Evolutionary conservation across 1,139 yeast species (phyloP).

Genomic region (Ogataea hybrid): DNA sequence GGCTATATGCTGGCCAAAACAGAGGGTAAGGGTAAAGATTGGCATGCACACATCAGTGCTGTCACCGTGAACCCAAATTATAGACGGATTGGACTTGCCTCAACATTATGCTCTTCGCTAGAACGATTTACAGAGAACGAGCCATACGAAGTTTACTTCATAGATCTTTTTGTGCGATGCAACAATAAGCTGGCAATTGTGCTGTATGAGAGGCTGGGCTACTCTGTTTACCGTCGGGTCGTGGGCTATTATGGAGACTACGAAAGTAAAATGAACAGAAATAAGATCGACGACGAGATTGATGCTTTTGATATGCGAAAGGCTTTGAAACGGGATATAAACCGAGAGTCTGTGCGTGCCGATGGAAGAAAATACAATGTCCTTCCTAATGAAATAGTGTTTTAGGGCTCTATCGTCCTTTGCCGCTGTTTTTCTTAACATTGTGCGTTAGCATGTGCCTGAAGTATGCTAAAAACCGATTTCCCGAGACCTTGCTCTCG

Average conservation of each 20-base stretch:
- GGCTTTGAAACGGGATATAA: conserved; percentile 54
- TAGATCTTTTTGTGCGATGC: conserved; percentile 88
- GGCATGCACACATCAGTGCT: conserved; percentile 98
- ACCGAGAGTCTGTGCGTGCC: conserved; percentile 48
- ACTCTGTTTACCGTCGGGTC: conserved; percentile 80
- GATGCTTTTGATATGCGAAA: conserved; percentile 92
- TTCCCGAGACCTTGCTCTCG: conserved; percentile 8
- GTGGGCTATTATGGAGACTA: conserved; percentile 76
- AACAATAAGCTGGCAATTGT: conserved; percentile 77
- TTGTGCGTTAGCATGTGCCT: conserved; percentile 19
- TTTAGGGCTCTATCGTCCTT: conserved; percentile 29
- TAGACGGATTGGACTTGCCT: conserved; percentile 83
- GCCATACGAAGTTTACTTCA: conserved; percentile 75
- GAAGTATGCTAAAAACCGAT: conserved; percentile 17
- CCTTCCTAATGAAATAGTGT: conserved; percentile 59
- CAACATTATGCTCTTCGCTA: conserved; percentile 68
- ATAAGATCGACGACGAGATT: conserved; percentile 53
- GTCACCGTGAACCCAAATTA: conserved; percentile 85
- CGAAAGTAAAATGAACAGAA: conserved; percentile 40
- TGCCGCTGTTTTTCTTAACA: conserved; percentile 13
- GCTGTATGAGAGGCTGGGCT: conserved; percentile 83
- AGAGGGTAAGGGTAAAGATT: conserved; percentile 79
- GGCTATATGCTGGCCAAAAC: conserved; percentile 97
- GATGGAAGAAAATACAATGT: conserved; percentile 60
- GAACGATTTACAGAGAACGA: conserved; percentile 67